phyloP scores from a whole-genome alignment of 169 alveolate species.

The Plasmodium billcollinsi region DNA sequence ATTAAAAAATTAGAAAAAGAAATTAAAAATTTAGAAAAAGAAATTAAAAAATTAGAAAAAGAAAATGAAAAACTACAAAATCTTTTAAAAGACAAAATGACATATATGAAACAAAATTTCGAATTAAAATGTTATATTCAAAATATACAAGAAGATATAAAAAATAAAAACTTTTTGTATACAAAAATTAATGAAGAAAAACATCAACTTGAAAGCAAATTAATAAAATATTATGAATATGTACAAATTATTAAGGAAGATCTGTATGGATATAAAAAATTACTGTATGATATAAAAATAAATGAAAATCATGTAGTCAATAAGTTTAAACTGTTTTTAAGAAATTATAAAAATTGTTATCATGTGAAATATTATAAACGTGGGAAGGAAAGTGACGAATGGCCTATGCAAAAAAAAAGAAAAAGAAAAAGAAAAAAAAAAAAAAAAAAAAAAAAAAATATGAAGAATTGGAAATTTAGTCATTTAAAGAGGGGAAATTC shows the following conservation, averaged over 20 bases:
- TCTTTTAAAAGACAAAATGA: conserved; percentile 8
- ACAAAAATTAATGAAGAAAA: conserved; percentile 6
- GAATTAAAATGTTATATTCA: conserved; percentile 36
- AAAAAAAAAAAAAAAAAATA: too few species aligned
- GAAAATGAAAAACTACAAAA: conserved; percentile 15
- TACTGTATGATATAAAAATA: background rate
- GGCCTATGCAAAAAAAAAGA: too few species aligned
- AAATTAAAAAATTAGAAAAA: conserved; percentile 14
- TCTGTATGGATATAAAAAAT: background rate
- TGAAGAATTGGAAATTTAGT: too few species aligned
- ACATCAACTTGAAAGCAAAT: background rate
- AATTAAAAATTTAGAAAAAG: conserved; percentile 12
- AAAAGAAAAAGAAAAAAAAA: too few species aligned
- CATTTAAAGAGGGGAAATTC: too few species aligned
- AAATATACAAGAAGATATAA: background rate
- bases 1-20: conserved; percentile 21
- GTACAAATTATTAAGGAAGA: conserved; percentile 19
- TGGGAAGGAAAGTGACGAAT: too few species aligned
- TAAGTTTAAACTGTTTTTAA: background rate
- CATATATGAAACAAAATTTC: conserved; percentile 20
- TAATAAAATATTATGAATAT: conserved; percentile 17
- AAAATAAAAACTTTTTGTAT: background rate
- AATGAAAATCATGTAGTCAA: background rate
- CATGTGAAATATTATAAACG: too few species aligned
- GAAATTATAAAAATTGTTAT: background rate